These are phyloP conservation scores for Hanseniaspora uvarum DNA, from an alignment of 1,139 yeast species.

Conservation along the genomic window DNA sequence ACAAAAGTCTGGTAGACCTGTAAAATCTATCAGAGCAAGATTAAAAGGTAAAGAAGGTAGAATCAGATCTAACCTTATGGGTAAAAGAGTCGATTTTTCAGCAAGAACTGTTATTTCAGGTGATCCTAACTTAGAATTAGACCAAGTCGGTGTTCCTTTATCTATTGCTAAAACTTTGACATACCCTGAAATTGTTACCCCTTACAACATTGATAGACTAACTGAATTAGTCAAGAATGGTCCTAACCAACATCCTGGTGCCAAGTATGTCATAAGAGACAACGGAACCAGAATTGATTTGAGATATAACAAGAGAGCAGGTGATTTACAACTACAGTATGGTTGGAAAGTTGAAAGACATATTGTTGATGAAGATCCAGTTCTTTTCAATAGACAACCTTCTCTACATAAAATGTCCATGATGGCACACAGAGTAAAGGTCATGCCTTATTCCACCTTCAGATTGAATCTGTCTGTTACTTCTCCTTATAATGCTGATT, in stretches of 20 bases:
- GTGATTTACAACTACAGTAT: conserved; percentile 92
- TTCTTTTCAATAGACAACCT: conserved; percentile 96
- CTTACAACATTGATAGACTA: conserved; percentile 85
- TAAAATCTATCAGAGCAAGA: conserved; percentile 95
- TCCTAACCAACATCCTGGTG: conserved; percentile 99
- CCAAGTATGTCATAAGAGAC: conserved; percentile 93
- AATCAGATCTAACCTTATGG: conserved; percentile 96
- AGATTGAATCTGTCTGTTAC: conserved; percentile 93
- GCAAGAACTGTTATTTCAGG: conserved; percentile 99
- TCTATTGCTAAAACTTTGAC: conserved; percentile 91
- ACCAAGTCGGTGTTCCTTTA: conserved; percentile 97
- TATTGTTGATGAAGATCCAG: conserved; percentile 94
- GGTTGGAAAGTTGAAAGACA: conserved; percentile 99
- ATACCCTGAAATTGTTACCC: conserved; percentile 96
- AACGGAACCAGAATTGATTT: conserved; percentile 97
- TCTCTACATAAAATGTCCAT: conserved; percentile 98
- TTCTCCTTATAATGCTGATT: conserved; percentile 98
- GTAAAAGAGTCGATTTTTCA: conserved; percentile 97
- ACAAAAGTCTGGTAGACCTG: conserved; percentile 97
- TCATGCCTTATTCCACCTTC: conserved; percentile 97
- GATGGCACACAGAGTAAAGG: conserved; percentile 99
- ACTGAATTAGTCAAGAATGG: conserved; percentile 94
- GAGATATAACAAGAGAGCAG: conserved; percentile 94
- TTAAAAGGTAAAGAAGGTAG: conserved; percentile 99
- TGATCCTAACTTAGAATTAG: conserved; percentile 94